phyloP scores from a whole-genome alignment of 2,329 filamentous ascomycete genomes.

The Cladosporium sp. region DNA sequence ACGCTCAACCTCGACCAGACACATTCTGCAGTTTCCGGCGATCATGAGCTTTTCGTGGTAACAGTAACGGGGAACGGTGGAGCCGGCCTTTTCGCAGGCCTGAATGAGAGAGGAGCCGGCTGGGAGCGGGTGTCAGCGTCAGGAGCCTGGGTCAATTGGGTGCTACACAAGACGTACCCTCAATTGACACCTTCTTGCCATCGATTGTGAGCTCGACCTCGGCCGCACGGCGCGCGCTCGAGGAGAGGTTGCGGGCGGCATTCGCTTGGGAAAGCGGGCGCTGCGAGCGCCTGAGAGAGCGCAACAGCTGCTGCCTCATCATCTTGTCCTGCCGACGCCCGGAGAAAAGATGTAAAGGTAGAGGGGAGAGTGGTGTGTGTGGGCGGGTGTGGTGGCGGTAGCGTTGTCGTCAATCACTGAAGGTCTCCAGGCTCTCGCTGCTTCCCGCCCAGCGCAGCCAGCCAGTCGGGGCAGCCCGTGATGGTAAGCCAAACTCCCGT shows the following conservation, averaged over 20 bases:
- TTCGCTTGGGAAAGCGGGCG: conserved; percentile 40
- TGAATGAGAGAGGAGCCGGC: conserved; percentile 96
- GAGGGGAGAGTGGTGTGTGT: conserved; percentile 11
- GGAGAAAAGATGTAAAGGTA: conserved; percentile 17
- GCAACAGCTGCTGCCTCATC: conserved; percentile 60
- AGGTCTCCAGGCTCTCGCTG: conserved; percentile 8
- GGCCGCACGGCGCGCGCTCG: conserved; percentile 68
- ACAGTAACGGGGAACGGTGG: conserved; percentile 90
- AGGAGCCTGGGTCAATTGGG: background rate
- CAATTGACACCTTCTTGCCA: conserved; percentile 96
- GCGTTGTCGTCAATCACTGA: conserved; percentile 14
- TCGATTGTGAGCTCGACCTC: conserved; percentile 96
- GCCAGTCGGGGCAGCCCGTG: background rate
- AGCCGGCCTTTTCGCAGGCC: conserved; percentile 96
- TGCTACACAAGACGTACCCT: conserved; percentile 57
- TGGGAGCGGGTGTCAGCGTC: conserved; percentile 37
- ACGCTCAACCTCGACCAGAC: conserved; percentile 93
- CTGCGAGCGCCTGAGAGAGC: conserved; percentile 54
- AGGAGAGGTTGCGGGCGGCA: conserved; percentile 73
- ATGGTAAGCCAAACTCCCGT: background rate
- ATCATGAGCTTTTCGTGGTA: conserved; percentile 99
- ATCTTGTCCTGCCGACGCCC: conserved; percentile 35
- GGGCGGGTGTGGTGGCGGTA: conserved; percentile 10
- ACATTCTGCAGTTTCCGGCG: conserved; percentile 99
- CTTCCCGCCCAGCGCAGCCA: background rate